Base-by-base conservation (phyloP, 2,329 filamentous ascomycete species). In the Trichophyton simii region DNA sequence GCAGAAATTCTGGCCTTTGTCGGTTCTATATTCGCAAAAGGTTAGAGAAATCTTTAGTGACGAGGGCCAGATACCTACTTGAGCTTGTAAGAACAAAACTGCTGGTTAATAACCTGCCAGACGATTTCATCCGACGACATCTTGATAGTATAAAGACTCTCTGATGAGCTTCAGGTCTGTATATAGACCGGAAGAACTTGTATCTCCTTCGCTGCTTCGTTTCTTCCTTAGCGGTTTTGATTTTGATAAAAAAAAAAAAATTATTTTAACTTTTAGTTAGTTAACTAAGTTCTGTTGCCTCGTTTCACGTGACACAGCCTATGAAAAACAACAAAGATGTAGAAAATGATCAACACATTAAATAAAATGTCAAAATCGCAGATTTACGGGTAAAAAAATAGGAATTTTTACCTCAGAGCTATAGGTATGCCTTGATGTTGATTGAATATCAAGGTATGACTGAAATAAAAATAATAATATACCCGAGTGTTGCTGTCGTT, bases 81-180 rank as follows among this genome's bases (percentile, higher is more conserved):
- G 67, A 97, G 80, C 73, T 96, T 96, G 81, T 91, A 97, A 59
- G 88, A 87, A 79, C 94, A 97, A 74, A 94, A 95, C 72, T 92
- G 88, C 76, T 94, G 89, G 76, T 95, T 95, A 68, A 96, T 96
- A 62, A 96, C 89, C 74, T 91, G 86, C 94, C 94, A 99, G 66
- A 97, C 87, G 66, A 97, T 95, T 77, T 97, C 92, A 80, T 97
- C 92, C 65, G 90, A 95, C 62, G 89, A 85, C 88, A 94, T 95
- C 62, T 65, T 67, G 60, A 58, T 28, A 22, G 38, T 44, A 18
- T 25, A 36, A 55, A 15, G 25, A 2, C 31, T 1, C 28, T 36
- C 25, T 13, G 34, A 34, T 13, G 20, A 9, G 13, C 52, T 28
- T 15, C 25, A 34, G 52, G 11, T 13, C 13, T 28, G 31, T 34